Base-by-base conservation (phyloP, 352 stramenopile genomes). In the Pythium aquatile region DNA sequence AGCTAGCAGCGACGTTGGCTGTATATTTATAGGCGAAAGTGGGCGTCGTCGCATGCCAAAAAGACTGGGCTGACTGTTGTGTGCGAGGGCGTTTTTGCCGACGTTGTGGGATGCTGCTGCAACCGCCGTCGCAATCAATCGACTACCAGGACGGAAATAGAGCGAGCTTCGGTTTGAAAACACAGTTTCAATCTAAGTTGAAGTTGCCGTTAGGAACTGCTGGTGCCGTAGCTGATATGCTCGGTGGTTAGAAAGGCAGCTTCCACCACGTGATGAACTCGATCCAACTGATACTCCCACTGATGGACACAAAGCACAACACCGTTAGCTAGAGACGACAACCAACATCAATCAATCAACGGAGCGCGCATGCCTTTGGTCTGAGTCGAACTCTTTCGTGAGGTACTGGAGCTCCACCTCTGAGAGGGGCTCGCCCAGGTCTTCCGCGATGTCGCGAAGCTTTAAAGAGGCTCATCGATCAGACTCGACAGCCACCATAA, bases 221-320 rank as follows among this genome's bases (percentile, higher is more conserved):
- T 10, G 16, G 5, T 8, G 16, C 24, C 24, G 26, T 14, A 58
- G 46, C 33, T 42, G 35, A 42, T 42, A 42, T 42, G 35, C 35
- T 42, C 10, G 0, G 11, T 29, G 32, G 26, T 66, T 69, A 90
- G 69, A 87, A 89, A 16, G 80, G 77, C 16, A 82, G 65, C 79
- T 91, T 89, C 83, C 83, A 90, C 80, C 77, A 91, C 58, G 80
- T 67, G 68, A 91, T 88, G 76, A 91, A 91, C 69, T 91, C 83
- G 52, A 61, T 66, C 81, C 83, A 91, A 66, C 68, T 78, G 68
- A 91, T 89, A 30, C 72, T 66, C 16, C 83, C 83, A 58, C 82
- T 91, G 60, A 11, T 20, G 26, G 55, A 47, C 17, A 26, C 40
- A 14, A 47, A 35, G 29, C 37, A 55, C 24, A 17, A 6, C 8